Percentiles rank a stretch among this genome's conserved stretches.
Conservation (phyloP, 2,329 filamentous ascomycete species). For the Drechslerella coelobrocha region DNA sequence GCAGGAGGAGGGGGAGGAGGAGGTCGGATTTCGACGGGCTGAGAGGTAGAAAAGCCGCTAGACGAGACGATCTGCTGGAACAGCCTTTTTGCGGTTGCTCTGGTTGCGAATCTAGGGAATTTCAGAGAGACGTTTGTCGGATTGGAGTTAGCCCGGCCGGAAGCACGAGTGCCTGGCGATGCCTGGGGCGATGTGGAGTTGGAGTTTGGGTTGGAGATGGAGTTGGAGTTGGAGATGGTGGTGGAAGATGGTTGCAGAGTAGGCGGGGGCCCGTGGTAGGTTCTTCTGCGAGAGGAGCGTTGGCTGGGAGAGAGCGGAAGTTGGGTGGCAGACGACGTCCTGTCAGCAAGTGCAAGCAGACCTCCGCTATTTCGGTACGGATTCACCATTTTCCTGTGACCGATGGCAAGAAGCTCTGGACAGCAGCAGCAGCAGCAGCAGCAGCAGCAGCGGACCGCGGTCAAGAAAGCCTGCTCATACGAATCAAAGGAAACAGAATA, state of each 20-base stretch:
- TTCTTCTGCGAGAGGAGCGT: conserved; percentile 28
- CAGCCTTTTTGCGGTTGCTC: conserved; percentile 52
- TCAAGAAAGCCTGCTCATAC: conserved; percentile 9
- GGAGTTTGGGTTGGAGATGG: conserved; percentile 25
- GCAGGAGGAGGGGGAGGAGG: conserved; percentile 25
- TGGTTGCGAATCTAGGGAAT: conserved; percentile 41
- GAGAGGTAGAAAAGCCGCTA: conserved; percentile 43
- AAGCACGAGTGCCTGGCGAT: conserved; percentile 30
- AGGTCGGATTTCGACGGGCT: conserved; percentile 43
- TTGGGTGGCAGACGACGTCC: conserved; percentile 19
- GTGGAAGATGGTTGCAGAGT: background rate
- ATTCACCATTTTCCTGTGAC: conserved; percentile 45
- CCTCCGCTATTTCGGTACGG: conserved; percentile 36
- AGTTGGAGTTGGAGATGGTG: conserved; percentile 15
- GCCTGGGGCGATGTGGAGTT: conserved; percentile 29
- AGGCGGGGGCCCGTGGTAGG: conserved; percentile 24
- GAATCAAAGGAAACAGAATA: conserved; percentile 5
- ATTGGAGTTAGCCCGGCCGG: conserved; percentile 39
- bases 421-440: background rate
- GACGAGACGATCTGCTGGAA: conserved; percentile 54
- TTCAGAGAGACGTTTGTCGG: conserved; percentile 35
- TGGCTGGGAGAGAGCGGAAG: conserved; percentile 10
- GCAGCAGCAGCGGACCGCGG: conserved; percentile 5
- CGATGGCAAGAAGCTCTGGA: conserved; percentile 8
- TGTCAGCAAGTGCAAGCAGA: conserved; percentile 28